These are phyloP conservation scores for Verticillium isaacii DNA, from an alignment of 2,329 filamentous ascomycete species.

Conservation along the genomic window DNA sequence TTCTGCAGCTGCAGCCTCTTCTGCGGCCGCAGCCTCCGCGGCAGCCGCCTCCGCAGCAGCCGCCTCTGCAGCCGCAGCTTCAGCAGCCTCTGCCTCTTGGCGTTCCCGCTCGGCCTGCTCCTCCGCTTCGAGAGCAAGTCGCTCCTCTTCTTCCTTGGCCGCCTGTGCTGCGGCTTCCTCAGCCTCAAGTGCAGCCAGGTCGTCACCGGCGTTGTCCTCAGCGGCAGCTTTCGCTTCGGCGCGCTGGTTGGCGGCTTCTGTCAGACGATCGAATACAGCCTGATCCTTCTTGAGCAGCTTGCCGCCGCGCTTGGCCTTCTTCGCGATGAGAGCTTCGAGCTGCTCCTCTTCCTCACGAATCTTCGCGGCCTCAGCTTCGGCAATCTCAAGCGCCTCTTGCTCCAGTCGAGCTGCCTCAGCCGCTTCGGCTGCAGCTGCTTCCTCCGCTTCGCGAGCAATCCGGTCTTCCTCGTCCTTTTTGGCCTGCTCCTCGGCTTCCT, in stretches of 20 bases:
- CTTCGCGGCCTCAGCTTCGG: slow-evolving; percentile 23
- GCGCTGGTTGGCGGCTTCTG: slow-evolving; percentile 26
- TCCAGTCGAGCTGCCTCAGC: slow-evolving; percentile 17
- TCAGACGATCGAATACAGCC: slow-evolving; percentile 35
- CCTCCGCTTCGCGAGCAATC: slow-evolving; percentile 20
- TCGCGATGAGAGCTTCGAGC: slow-evolving; percentile 35
- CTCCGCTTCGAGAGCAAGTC: slow-evolving; percentile 18
- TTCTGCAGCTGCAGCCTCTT: slow-evolving; percentile 16
- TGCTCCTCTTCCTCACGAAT: slow-evolving; percentile 29
- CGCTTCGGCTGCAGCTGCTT: slow-evolving; percentile 21
- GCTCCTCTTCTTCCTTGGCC: slow-evolving; percentile 30
- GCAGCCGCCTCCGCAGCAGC: slow-evolving; percentile 17
- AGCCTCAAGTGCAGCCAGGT: slow-evolving; percentile 29
- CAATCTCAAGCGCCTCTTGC: slow-evolving; percentile 19
- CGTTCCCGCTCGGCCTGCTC: slow-evolving; percentile 19
- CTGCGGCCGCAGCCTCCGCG: slow-evolving; percentile 20
- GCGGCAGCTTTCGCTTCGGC: slow-evolving; percentile 33
- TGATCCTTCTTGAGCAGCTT: slow-evolving; percentile 40
- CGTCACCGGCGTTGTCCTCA: slow-evolving; percentile 27
- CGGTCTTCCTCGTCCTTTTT: slow-evolving; percentile 24
- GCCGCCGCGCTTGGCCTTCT: slow-evolving; percentile 43
- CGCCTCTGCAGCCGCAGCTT: slow-evolving; percentile 22
- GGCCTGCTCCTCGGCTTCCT: slow-evolving; percentile 17
- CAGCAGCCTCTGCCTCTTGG: slow-evolving; percentile 24
- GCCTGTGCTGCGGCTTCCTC: slow-evolving; percentile 28